These are phyloP conservation scores for Podospora bellae-mahoneyi DNA, from an alignment of 495 filamentous ascomycete species.

Conservation along the genomic window DNA sequence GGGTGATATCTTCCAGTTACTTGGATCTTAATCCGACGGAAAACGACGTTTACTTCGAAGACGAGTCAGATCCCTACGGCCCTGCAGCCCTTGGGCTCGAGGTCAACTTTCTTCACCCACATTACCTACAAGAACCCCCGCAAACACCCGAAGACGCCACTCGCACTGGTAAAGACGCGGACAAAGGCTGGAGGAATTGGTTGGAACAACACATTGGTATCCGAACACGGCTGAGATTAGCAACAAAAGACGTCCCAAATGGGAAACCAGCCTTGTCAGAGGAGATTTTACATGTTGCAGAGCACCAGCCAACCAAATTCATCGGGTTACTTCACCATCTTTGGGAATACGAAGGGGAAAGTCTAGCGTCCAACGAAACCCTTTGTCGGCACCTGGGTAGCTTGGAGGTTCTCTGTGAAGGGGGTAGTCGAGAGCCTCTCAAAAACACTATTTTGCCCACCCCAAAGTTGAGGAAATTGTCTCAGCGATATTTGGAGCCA, in stretches of 20 bases:
- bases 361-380: neutral
- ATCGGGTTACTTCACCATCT: constrained; percentile 23
- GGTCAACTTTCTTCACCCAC: constrained; percentile 21
- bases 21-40: too few species aligned
- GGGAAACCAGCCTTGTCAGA: constrained; percentile 16
- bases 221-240: constrained; percentile 11
- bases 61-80: constrained; percentile 22
- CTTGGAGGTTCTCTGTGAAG: constrained; percentile 22
- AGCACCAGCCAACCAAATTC: constrained; percentile 24
- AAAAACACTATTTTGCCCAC: constrained; percentile 10
- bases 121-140: constrained; percentile 24
- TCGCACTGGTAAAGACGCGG: neutral
- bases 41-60: constrained; percentile 20
- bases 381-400: neutral
- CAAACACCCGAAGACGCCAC: neutral
- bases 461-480: constrained; percentile 17
- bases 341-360: neutral
- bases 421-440: constrained; percentile 7
- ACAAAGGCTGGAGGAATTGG: constrained; percentile 16
- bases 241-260: neutral
- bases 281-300: constrained; percentile 26
- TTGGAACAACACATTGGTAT: constrained; percentile 8
- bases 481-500: constrained; percentile 19
- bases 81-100: constrained; percentile 10
- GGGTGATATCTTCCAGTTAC: too few species aligned